Base-by-base conservation (phyloP, 345 rosid genomes). In the Populus simonii region DNA sequence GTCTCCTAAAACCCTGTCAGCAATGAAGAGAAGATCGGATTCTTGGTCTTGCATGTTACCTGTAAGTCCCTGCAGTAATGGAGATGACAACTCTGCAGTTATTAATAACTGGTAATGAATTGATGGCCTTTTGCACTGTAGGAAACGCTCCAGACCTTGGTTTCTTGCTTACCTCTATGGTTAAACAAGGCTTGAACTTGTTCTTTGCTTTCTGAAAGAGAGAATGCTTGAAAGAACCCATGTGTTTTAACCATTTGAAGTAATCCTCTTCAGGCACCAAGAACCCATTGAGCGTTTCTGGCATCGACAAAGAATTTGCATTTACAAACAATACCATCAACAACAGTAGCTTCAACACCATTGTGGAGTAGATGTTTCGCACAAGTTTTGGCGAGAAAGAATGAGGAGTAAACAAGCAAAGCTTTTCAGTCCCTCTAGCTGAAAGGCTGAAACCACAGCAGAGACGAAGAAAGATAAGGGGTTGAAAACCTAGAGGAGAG, bases 61-160 rank as follows among this genome's bases (percentile, higher is more conserved):
- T 73, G 83, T 83, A 83, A 82, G 78, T 83, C 39, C 88, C 91
- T 61, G 87, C 78, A 29, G 83, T 38, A 29, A 85, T 77, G 55
- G 39, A 71, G 67, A 85, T 82, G 45, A 80, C 78, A 66, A 79
- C 88, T 47, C 88, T 75, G 80, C 86, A 86, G 57, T 74, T 76
- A 77, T 84, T 88, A 15, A 82, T n/a, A 38, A 62, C 51, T 5
- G 89, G 87, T 36, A 86, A 41, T 2, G 91, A 81, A 53, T 39
- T 77, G 53, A 85, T 76, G 3, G 90, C 86, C 16, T 85, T 76
- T 67, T 76, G 84, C 70, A 87, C 59, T 10, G 85, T 35, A 22
- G 16, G 57, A 68, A 84, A 85, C 5, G 25, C 70, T 49, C 84
- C 77, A 18, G 72, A 27, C 23, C 59, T 51, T 3, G 71, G 43